phyloP scores from a whole-genome alignment of 208 protist species.

The Vickermania ingenoplastis region DNA sequence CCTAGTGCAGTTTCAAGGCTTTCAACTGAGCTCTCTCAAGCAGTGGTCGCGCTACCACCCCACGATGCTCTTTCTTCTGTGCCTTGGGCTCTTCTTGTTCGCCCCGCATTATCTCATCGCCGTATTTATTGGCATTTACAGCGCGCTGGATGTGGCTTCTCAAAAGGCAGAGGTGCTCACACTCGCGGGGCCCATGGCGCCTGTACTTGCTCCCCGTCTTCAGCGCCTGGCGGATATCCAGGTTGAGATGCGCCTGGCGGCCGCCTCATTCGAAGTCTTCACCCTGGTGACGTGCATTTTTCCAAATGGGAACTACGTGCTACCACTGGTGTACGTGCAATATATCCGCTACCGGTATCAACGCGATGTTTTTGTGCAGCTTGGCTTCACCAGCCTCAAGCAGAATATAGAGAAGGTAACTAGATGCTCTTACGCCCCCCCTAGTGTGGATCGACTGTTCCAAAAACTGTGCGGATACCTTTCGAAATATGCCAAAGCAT shows the following conservation, averaged over 20 bases:
- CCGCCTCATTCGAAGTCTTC: slow-evolving; percentile 50
- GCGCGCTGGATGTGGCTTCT: slow-evolving; percentile 26
- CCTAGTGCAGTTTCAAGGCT: slow-evolving; percentile 28
- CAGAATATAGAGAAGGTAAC: slow-evolving; percentile 41
- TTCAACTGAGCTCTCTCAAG: slow-evolving; percentile 24
- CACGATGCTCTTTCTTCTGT: slow-evolving; percentile 40
- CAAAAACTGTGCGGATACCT: slow-evolving; percentile 66
- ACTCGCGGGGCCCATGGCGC: slow-evolving; percentile 23
- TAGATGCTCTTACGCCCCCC: slow-evolving; percentile 24
- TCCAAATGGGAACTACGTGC: slow-evolving; percentile 39
- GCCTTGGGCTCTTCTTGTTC: slow-evolving; percentile 8
- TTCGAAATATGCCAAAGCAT: background rate
- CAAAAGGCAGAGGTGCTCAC: slow-evolving; percentile 16
- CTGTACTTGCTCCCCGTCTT: slow-evolving; percentile 22
- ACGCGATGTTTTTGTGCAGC: slow-evolving; percentile 48
- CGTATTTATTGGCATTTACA: slow-evolving; percentile 34
- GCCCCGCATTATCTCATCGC: slow-evolving; percentile 26
- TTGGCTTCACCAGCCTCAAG: slow-evolving; percentile 53
- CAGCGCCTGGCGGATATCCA: slow-evolving; percentile 19
- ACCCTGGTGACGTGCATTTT: slow-evolving; percentile 63
- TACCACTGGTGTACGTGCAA: slow-evolving; percentile 70
- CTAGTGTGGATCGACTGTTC: slow-evolving; percentile 31
- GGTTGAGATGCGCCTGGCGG: slow-evolving; percentile 22
- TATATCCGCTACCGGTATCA: slow-evolving; percentile 68
- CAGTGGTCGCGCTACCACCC: slow-evolving; percentile 43